These are phyloP conservation scores for Arxiozyma telluris DNA, from an alignment of 1,139 yeast genomes.

Conservation along the genomic window DNA sequence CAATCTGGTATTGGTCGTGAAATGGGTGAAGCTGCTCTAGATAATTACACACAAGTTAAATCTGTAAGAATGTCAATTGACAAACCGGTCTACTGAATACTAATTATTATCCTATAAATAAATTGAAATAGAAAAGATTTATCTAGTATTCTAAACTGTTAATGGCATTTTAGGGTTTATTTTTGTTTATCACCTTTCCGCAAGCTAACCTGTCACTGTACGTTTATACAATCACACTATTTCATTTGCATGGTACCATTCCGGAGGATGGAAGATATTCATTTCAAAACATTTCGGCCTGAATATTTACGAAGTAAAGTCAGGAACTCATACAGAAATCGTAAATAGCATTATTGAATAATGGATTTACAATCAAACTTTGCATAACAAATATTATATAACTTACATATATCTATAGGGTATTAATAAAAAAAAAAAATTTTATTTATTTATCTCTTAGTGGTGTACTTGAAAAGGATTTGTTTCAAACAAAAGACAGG, in stretches of 20 bases:
- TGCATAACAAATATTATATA: slow-evolving; percentile 3
- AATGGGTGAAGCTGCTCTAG: slow-evolving; percentile 61
- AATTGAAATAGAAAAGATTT: too few relatives aligned
- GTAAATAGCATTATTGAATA: slow-evolving; percentile 14
- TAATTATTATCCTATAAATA: too few relatives aligned
- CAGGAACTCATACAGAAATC: slow-evolving; percentile 9
- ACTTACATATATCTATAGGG: not conserved
- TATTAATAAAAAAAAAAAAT: too few relatives aligned
- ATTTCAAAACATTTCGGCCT: slow-evolving; percentile 5
- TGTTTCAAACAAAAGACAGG: not conserved
- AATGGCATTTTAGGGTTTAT: not conserved
- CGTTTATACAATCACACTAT: not conserved
- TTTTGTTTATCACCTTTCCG: not conserved
- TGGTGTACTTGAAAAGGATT: too few relatives aligned
- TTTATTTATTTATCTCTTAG: not conserved
- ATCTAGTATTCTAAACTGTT: not conserved
- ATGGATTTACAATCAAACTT: slow-evolving; percentile 12
- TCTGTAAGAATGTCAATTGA: slow-evolving; percentile 38
- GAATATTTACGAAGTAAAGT: slow-evolving; percentile 15
- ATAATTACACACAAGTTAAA: slow-evolving; percentile 56
- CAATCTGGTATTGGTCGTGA: slow-evolving; percentile 67
- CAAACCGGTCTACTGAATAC: slow-evolving; percentile 4
- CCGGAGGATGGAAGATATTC: slow-evolving; percentile 1
- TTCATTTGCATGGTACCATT: not conserved
- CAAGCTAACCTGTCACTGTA: not conserved